Conservation (phyloP, 2,329 filamentous ascomycete genomes). For the Sporothrix humicola region DNA sequence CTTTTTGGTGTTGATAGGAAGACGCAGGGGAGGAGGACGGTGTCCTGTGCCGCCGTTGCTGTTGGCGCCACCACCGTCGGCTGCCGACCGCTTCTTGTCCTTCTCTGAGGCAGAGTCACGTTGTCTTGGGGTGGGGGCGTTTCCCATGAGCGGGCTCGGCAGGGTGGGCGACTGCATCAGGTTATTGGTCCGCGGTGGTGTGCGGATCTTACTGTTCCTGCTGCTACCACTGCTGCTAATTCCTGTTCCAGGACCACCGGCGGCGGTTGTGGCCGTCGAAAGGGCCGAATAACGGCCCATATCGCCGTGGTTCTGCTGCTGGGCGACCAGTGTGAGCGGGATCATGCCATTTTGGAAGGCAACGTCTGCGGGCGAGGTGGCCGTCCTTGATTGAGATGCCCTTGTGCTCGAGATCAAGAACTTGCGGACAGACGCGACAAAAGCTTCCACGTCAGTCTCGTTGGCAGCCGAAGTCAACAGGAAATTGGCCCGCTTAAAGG, state of each 20-base stretch:
- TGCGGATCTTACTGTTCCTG: slow-evolving; percentile 25
- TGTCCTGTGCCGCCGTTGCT: not conserved
- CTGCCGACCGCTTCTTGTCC: not conserved
- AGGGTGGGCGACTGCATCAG: slow-evolving; percentile 28
- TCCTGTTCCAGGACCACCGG: not conserved
- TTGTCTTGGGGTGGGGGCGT: not conserved
- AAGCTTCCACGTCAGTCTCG: slow-evolving; percentile 58
- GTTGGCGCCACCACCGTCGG: not conserved
- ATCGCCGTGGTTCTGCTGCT: slow-evolving; percentile 28
- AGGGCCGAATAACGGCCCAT: slow-evolving; percentile 21
- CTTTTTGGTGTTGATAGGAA: slow-evolving; percentile 3
- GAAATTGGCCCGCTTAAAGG: slow-evolving; percentile 56
- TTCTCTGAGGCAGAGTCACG: not conserved
- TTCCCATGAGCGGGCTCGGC: not conserved
- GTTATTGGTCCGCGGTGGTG: slow-evolving; percentile 4
- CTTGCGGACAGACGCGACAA: slow-evolving; percentile 60
- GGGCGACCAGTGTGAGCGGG: slow-evolving; percentile 13
- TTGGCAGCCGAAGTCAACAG: slow-evolving; percentile 61
- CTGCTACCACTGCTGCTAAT: not conserved
- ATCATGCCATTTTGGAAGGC: slow-evolving; percentile 19
- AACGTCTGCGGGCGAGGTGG: slow-evolving; percentile 36
- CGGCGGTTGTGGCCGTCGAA: slow-evolving; percentile 22
- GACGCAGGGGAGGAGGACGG: not conserved
- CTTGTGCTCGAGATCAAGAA: slow-evolving; percentile 53
- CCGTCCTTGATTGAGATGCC: slow-evolving; percentile 50